Evolutionary conservation across 2,329 filamentous ascomycete genomes (phyloP).

Genomic region (Aspergillus persii): DNA sequence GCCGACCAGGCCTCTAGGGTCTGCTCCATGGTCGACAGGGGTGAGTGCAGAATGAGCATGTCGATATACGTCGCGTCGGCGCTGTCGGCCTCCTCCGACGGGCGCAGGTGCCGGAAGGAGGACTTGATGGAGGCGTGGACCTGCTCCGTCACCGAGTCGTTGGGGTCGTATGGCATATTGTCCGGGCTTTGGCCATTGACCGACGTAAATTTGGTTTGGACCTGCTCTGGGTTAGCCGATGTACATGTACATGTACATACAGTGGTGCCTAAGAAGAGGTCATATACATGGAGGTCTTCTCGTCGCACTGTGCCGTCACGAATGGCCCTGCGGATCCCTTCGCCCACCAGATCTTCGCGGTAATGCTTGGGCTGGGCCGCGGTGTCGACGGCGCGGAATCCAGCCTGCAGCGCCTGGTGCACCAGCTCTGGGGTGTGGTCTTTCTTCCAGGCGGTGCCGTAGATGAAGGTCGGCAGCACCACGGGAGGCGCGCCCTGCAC

Average conservation of each 20-base stretch:
- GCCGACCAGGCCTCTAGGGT: conserved; percentile 65
- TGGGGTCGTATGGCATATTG: conserved; percentile 62
- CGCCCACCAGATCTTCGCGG: conserved; percentile 67
- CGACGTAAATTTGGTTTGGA: conserved; percentile 83
- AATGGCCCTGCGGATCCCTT: conserved; percentile 63
- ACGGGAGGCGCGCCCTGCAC: conserved; percentile 22
- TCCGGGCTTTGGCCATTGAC: conserved; percentile 59
- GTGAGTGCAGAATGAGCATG: conserved; percentile 59
- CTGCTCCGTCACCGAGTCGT: conserved; percentile 60
- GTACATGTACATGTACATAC: too few species aligned
- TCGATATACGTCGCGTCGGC: conserved; percentile 54
- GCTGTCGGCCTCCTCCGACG: conserved; percentile 20
- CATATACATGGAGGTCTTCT: conserved; percentile 61
- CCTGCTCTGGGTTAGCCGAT: conserved; percentile 40
- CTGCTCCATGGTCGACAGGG: conserved; percentile 49
- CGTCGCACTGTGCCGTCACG: conserved; percentile 57
- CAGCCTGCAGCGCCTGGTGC: conserved; percentile 62
- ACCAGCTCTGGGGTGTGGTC: conserved; percentile 66
- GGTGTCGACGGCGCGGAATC: conserved; percentile 74
- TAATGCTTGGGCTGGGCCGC: conserved; percentile 78
- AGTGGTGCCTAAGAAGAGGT: not conserved
- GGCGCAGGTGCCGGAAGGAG: conserved; percentile 62
- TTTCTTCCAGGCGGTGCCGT: conserved; percentile 87
- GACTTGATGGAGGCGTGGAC: conserved; percentile 65
- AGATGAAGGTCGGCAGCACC: conserved; percentile 55